Percentiles rank a stretch among this genome's conserved stretches.
These are phyloP conservation scores for Cryptococcus sp. DNA, from an alignment of 1,284 basidiomycete species.

Conservation along the genomic window DNA sequence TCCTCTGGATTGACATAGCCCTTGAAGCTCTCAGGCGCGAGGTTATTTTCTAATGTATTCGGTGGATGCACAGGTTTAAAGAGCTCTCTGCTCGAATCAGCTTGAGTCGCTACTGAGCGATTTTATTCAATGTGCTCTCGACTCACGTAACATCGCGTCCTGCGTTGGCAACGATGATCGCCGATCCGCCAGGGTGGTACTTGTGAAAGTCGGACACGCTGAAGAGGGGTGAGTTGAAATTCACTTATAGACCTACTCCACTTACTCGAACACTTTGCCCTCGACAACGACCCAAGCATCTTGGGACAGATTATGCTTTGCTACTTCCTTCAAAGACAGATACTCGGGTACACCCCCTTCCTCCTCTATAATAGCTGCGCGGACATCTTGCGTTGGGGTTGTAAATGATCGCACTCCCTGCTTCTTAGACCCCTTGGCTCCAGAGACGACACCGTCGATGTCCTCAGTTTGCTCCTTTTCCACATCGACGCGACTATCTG, in stretches of 20 bases:
- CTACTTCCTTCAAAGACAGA: constrained; percentile 16
- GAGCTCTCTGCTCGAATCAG: constrained; percentile 17
- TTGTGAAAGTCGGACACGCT: constrained; percentile 72
- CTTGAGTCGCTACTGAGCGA: background rate
- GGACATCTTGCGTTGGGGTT: too few relatives aligned
- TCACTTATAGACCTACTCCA: background rate
- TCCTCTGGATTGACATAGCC: constrained; percentile 59
- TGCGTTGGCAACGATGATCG: constrained; percentile 57
- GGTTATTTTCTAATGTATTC: constrained; percentile 40
- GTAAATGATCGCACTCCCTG: too few relatives aligned
- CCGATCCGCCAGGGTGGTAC: constrained; percentile 58
- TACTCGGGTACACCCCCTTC: background rate
- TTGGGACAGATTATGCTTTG: constrained; percentile 15
- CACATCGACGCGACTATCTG: too few relatives aligned
- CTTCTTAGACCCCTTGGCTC: too few relatives aligned
- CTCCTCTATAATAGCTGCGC: too few relatives aligned
- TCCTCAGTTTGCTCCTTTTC: too few relatives aligned
- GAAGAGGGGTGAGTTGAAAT: background rate
- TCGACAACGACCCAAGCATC: constrained; percentile 21
- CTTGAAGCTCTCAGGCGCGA: constrained; percentile 63
- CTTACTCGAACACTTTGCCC: constrained; percentile 23
- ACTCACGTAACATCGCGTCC: constrained; percentile 59
- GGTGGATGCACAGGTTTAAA: constrained; percentile 43
- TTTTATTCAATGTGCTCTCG: constrained; percentile 13
- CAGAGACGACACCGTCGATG: too few relatives aligned